Evolutionary conservation across 2,329 filamentous ascomycete species (phyloP).

Genomic region (Botrytis hyacinthi): DNA sequence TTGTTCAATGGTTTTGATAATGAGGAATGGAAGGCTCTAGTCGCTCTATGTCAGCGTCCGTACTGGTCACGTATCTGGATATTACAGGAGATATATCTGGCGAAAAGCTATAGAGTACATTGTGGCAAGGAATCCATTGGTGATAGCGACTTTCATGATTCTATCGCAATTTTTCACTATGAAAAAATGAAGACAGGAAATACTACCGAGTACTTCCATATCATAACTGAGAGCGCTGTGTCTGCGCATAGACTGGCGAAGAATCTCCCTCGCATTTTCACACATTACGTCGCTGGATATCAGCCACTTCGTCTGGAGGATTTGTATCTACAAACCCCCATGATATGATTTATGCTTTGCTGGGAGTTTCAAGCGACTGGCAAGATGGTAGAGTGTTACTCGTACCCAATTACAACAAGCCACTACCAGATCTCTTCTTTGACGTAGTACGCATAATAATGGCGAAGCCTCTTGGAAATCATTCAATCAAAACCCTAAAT

Average conservation of each 20-base stretch:
- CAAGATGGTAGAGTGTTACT: background rate
- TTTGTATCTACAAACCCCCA: background rate
- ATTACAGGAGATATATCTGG: background rate
- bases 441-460: background rate
- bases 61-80: background rate
- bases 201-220: too few relatives aligned
- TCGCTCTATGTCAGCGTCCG: background rate
- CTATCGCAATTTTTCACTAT: too few relatives aligned
- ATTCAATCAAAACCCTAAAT: fast-evolving
- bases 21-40: background rate
- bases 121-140: background rate
- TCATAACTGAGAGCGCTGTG: background rate
- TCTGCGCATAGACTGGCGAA: background rate
- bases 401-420: background rate
- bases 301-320: fast-evolving
- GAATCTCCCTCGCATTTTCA: fast-evolving
- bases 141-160: too few relatives aligned
- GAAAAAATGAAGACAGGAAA: too few relatives aligned
- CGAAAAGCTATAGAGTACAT: background rate
- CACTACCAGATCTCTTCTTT: background rate
- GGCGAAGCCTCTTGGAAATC: fast-evolving
- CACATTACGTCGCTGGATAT: background rate
- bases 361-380: background rate
- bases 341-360: background rate
- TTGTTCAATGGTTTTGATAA: background rate